Base-by-base conservation (phyloP, 352 stramenopile species). In the Phytophthora litchii region DNA sequence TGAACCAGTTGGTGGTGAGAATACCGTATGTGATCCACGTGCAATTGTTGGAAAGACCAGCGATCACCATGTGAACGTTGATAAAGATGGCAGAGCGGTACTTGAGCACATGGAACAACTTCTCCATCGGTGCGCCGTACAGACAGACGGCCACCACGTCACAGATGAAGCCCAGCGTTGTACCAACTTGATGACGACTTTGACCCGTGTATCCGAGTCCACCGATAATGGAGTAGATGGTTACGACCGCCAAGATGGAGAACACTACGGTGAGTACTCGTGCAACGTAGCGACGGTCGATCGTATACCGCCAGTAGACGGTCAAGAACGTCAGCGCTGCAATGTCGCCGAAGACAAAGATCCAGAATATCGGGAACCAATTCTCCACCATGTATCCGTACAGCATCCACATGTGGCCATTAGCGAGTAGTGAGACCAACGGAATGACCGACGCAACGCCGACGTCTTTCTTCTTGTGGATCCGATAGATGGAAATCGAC, bases 241-340 rank as follows among this genome's bases (percentile, higher is more conserved):
- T 80, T 13, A 60, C 17, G 17, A 75, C 4, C 11, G 60, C 19
- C 19, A 82, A 40, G 23, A 65, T 23, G 2, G 41, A 57, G 35
- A 44, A 37, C n/a, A 64, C 53, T 1, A 47, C 17, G 4, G 47
- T 14, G 48, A 78, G 58, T 3, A 80, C 44, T 2, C 48, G 57
- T 20, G 25, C 40, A 0, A 68, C 57, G 44, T 75, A 74, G 27
- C n/a, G 53, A 4, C 53, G 52, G 11, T 70, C 47, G 7, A 47
- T 69, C 3, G 70, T 68, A 61, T 72, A 76, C 20, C 51, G 42
- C 31, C 76, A 86, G 55, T 83, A 88, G 13, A 86, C 62, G 0
- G 55, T 42, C 14, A 86, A 38, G 64, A 72, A 88, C 10, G 67
- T 38, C 19, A 65, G 37, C 3, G 55, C 64, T 4, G 40, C 66